Base-by-base conservation (phyloP, 305 asterid genomes). In the Salvia sclarea region DNA sequence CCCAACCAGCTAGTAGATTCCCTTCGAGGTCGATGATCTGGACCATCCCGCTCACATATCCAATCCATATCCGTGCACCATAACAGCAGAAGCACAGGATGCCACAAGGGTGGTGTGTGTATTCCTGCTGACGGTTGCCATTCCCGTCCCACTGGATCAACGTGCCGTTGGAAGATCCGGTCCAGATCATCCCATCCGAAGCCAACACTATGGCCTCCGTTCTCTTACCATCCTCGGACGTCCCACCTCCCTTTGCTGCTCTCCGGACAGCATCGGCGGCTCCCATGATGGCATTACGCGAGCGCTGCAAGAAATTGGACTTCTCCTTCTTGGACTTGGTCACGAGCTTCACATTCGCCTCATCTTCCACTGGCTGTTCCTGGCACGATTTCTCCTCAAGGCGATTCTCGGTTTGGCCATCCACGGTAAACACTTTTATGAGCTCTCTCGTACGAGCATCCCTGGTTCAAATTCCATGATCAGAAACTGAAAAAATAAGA, bases 191-290 rank as follows among this genome's bases (percentile, higher is more conserved):
- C 41, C 98, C 99, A 76, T 94, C 92, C 7, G 90, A 75, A 28
- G 96, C 84, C 47, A 86, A 78, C 9, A 87, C 82, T 59, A 91
- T 72, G 55, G 96, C 87, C 74, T 94, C 98, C 0, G 96, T 91
- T 78, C 84, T 89, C 64, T 82, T 89, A 53, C 78, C 66, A 24
- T 89, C 99, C 43, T 94, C 99, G 28, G 81, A 88, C 35, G 86
- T 90, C 56, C 94, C 96, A 0, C 93, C 82, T 0, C 97, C 95
- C 72, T 84, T 91, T 8, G 98, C 98, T 68, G 83, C 98, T 52
- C 99, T 81, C 3, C 95, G 84, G 40, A 94, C 98, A 25, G 96
- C 98, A 80, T 86, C 99, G 13, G 98, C 98, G 30, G 97, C 99
- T 20, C 98, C 98, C 86, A 91, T 75, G 35, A 94, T 78, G 20